Evolutionary conservation across 345 rosid species (phyloP).

Genomic region (Psidium friedrichsthalianum): DNA sequence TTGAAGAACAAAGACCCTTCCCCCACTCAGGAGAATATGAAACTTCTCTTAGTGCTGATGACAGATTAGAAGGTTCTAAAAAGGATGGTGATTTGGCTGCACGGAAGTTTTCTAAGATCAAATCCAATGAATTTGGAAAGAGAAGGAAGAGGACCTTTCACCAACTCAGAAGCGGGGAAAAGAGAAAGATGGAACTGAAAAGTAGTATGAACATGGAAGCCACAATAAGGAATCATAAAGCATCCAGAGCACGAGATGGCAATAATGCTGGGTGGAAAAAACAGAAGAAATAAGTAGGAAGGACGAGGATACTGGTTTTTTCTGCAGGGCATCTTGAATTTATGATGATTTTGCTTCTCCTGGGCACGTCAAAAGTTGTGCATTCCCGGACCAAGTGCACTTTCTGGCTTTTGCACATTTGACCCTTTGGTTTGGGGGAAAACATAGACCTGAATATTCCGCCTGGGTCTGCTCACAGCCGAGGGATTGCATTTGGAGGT

Average conservation of each 20-base stretch:
- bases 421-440: not conserved
- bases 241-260: not conserved
- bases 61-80: slow-evolving; percentile 3
- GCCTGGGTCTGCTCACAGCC: not conserved
- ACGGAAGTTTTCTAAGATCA: slow-evolving; percentile 1
- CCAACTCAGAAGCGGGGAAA: not conserved
- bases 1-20: not conserved
- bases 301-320: not conserved
- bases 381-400: not conserved
- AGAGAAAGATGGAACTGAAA: slow-evolving; percentile 3
- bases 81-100: not conserved
- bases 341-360: not conserved
- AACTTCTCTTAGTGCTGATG: not conserved
- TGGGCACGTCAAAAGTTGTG: not conserved
- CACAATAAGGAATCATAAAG: not conserved
- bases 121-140: not conserved
- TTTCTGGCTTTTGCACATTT: not conserved
- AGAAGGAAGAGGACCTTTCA: slow-evolving; percentile 3
- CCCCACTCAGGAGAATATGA: not conserved
- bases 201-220: not conserved
- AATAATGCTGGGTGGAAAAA: not conserved
- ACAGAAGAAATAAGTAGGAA: not conserved
- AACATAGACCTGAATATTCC: not conserved
- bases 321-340: not conserved
- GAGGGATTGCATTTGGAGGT: not conserved